phyloP scores from a whole-genome alignment of 306 rosid species.

The Cucumis cinereus region DNA sequence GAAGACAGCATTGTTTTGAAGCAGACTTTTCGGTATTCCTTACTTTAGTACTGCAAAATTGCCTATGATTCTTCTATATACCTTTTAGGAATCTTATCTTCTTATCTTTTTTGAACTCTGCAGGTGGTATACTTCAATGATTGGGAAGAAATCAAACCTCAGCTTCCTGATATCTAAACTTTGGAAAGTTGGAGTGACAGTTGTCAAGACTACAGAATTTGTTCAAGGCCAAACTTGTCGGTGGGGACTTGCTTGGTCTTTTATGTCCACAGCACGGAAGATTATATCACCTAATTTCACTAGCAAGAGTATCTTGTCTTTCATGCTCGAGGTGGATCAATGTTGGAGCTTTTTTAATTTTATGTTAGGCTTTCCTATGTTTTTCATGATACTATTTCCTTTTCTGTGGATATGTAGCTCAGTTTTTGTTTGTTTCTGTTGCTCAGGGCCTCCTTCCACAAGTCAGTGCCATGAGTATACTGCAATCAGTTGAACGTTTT shows the following conservation, averaged over 20 bases:
- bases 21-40: constrained; percentile 44
- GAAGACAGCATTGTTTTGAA: constrained; percentile 57
- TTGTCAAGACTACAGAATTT: constrained; percentile 83
- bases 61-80: neutral
- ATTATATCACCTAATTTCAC: constrained; percentile 28
- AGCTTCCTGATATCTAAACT: constrained; percentile 53
- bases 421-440: constrained; percentile 12
- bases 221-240: constrained; percentile 77
- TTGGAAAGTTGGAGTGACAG: constrained; percentile 62
- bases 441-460: constrained; percentile 51
- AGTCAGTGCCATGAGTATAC: constrained; percentile 53
- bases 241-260: constrained; percentile 96
- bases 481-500: constrained; percentile 47
- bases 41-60: neutral
- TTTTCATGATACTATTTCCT: neutral
- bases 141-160: constrained; percentile 50
- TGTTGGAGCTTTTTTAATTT: neutral
- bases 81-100: neutral
- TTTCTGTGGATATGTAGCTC: neutral
- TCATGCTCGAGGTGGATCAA: constrained; percentile 39
- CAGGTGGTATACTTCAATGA: constrained; percentile 88
- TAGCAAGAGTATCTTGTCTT: constrained; percentile 46
- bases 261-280: constrained; percentile 46
- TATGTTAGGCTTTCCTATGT: neutral
- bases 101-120: constrained; percentile 6